Evolutionary conservation across 1,139 yeast genomes (phyloP), one percentile per base, ranked within the genome.

Genomic region (Geotrichum siamense): DNA sequence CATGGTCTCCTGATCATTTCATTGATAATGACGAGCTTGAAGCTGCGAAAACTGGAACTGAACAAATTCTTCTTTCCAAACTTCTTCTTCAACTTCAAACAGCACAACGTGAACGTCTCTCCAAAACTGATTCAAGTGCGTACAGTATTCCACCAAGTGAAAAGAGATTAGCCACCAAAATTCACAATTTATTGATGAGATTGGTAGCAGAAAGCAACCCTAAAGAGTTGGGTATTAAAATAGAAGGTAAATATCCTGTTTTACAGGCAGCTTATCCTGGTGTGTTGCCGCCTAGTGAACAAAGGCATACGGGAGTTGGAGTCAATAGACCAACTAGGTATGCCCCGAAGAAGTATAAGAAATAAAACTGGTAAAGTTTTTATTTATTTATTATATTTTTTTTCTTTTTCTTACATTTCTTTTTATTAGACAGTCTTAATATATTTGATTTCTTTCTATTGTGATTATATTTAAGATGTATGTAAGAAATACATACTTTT

Each of bases 231-330:
- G 57, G 31, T 8, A 43, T 62, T 32, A 39, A 48, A 15, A 52
- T 55, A 50, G 67, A 55, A 29, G 61, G 53, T 40, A 55, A 50
- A 38, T 56, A 87, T 36, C 94, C 96, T 0, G 82, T 83, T 1
- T 69, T 83, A 47, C 77, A 79, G 57, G 75, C 80, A 16, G 85
- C 82, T 53, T 87, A 83, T 56, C 69, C 75, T 35, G 97, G 97
- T 28, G 47, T 44, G 1, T 71, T 87, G 56, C 96, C 96, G 1
- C 86, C 86, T 0, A 62, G 63, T 1, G 66, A 62, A 31, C 54
- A 41, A 31, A 43, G 39, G 17, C 41, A 25, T 29, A 53, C 35
- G 37, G 43, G 43, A 13, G 41, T 41, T 27, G 39, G 47, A 6
- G 38, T 43, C 38, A 49, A 39, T 30, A 43, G 42, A 39, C 48